These are phyloP conservation scores for Volutella citrinella DNA, from an alignment of 2,329 filamentous ascomycete genomes.

Conservation along the genomic window DNA sequence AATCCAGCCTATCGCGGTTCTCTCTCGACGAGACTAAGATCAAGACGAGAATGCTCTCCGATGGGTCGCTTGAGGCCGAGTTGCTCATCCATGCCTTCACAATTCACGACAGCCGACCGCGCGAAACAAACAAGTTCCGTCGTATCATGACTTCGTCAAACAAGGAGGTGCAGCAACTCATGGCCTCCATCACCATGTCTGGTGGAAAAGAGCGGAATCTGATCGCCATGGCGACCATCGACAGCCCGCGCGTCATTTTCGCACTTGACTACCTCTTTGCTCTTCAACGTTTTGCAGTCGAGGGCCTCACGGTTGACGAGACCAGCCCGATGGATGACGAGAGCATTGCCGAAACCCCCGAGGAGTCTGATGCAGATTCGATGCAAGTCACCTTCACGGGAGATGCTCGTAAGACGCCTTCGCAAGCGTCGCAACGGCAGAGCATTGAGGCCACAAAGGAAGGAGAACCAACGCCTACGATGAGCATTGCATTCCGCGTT, in stretches of 20 bases:
- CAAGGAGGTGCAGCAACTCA: slow-evolving; percentile 93
- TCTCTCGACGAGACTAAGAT: slow-evolving; percentile 89
- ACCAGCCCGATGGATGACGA: slow-evolving; percentile 48
- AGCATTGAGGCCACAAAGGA: slow-evolving; percentile 16
- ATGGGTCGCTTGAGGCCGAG: slow-evolving; percentile 88
- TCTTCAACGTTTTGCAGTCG: slow-evolving; percentile 76
- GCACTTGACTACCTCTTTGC: slow-evolving; percentile 94
- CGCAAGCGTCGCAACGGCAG: slow-evolving; percentile 25
- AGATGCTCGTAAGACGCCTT: slow-evolving; percentile 29
- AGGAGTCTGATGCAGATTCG: slow-evolving; percentile 59
- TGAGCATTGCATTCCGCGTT: slow-evolving; percentile 82
- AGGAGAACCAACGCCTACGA: slow-evolving; percentile 34
- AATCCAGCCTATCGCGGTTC: slow-evolving; percentile 86
- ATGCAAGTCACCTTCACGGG: slow-evolving; percentile 46
- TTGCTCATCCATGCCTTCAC: slow-evolving; percentile 92
- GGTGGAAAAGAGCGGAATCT: slow-evolving; percentile 77
- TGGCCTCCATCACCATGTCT: slow-evolving; percentile 94
- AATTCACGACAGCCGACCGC: slow-evolving; percentile 85
- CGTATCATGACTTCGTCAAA: slow-evolving; percentile 98
- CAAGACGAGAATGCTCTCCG: slow-evolving; percentile 89
- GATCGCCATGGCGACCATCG: slow-evolving; percentile 88
- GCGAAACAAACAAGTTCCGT: slow-evolving; percentile 90
- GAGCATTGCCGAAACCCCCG: slow-evolving; percentile 53
- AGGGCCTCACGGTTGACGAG: slow-evolving; percentile 64
- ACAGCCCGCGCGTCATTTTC: slow-evolving; percentile 92